Conservation (phyloP, 78 protist genomes). For the Chrysochromulina parva region DNA sequence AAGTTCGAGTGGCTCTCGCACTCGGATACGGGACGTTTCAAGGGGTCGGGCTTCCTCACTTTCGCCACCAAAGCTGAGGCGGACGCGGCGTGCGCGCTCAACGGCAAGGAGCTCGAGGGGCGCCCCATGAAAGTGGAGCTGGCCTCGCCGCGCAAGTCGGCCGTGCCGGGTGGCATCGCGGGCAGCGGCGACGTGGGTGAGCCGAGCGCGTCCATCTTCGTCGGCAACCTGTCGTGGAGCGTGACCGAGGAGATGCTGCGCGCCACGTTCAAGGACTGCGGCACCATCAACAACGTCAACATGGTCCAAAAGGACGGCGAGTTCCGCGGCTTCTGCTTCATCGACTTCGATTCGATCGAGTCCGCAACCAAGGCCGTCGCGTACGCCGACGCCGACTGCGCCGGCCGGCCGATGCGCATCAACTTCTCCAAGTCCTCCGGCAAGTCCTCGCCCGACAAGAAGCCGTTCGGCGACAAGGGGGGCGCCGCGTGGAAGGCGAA, state of each 20-base stretch:
- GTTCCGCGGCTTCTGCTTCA: background rate
- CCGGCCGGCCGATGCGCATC: background rate
- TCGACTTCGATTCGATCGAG: background rate
- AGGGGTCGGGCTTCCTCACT: background rate
- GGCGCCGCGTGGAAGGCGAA: background rate
- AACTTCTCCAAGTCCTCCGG: background rate
- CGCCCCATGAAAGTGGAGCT: background rate
- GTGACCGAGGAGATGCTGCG: background rate
- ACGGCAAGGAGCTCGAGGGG: background rate
- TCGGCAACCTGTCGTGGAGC: background rate
- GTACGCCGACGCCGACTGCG: background rate
- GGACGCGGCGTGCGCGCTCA: background rate
- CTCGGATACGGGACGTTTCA: background rate
- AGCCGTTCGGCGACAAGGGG: background rate
- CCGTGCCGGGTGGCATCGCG: background rate
- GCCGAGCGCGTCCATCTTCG: background rate
- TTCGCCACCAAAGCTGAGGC: background rate
- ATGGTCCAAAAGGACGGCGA: background rate
- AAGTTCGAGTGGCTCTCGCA: background rate
- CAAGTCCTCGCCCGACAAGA: too few species aligned
- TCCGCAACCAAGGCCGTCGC: background rate
- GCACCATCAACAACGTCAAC: background rate
- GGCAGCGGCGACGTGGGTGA: background rate
- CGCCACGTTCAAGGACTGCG: background rate
- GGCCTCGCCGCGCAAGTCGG: background rate